These are phyloP conservation scores for Macroventuria anomochaeta DNA, from an alignment of 2,329 filamentous ascomycete species.

Conservation along the genomic window DNA sequence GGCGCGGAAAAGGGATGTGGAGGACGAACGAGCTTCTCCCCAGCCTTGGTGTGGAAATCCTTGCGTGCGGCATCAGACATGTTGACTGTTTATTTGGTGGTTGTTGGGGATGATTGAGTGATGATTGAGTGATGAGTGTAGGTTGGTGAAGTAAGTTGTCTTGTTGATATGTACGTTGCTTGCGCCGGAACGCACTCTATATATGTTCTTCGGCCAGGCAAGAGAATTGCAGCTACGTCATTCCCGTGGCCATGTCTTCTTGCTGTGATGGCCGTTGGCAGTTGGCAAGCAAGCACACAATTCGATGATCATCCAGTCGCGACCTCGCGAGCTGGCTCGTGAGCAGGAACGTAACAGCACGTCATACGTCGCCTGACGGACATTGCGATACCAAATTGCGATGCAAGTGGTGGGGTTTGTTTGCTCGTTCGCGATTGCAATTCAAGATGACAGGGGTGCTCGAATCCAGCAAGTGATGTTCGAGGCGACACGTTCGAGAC, in stretches of 20 bases:
- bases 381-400: not conserved
- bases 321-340: not conserved
- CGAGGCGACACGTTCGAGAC: conserved; percentile 2
- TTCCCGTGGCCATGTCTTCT: conserved; percentile 17
- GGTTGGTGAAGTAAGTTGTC: conserved; percentile 18
- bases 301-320: not conserved
- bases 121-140: conserved; percentile 24
- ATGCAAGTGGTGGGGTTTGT: conserved; percentile 3
- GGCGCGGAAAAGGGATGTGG: not conserved
- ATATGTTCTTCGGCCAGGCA: conserved; percentile 22
- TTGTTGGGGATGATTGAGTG: conserved; percentile 32
- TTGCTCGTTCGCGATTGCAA: conserved; percentile 7
- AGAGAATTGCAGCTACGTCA: conserved; percentile 32
- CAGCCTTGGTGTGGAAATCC: conserved; percentile 63
- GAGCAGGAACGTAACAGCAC: conserved; percentile 2
- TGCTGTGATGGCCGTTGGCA: conserved; percentile 15
- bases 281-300: conserved; percentile 6
- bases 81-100: conserved; percentile 46
- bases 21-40: conserved; percentile 53
- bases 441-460: conserved; percentile 10
- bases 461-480: conserved; percentile 3
- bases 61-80: conserved; percentile 70
- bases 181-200: conserved; percentile 21
- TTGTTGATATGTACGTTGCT: conserved; percentile 20
- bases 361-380: conserved; percentile 15